phyloP scores from a whole-genome alignment of 2,329 filamentous ascomycete species.

The Claviceps quebecensis region DNA sequence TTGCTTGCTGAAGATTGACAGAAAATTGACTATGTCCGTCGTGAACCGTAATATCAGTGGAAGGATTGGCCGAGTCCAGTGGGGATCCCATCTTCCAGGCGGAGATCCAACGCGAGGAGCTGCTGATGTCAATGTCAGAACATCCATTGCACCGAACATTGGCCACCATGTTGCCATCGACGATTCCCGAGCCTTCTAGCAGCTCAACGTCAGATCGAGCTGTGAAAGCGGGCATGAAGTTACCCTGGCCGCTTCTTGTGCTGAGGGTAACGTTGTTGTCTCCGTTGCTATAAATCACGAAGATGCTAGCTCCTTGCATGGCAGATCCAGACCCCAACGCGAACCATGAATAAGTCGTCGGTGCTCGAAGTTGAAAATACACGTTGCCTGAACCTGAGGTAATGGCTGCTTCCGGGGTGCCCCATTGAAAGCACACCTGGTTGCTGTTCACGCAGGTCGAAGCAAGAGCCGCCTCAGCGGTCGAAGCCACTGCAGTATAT shows the following conservation, averaged over 20 bases:
- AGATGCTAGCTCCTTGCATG: conserved; percentile 47
- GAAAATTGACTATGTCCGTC: conserved; percentile 29
- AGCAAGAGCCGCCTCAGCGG: not conserved
- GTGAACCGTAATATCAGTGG: conserved; percentile 30
- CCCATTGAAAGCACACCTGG: conserved; percentile 39
- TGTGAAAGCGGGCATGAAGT: conserved; percentile 34
- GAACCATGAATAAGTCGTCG: conserved; percentile 40
- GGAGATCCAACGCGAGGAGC: conserved; percentile 34
- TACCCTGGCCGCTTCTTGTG: conserved; percentile 33
- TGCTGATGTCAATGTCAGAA: conserved; percentile 28
- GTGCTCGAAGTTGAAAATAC: conserved; percentile 40
- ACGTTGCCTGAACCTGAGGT: conserved; percentile 38
- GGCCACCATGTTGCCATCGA: conserved; percentile 38
- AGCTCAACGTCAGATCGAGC: conserved; percentile 33
- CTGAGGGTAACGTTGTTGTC: conserved; percentile 47
- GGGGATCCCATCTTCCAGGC: conserved; percentile 35
- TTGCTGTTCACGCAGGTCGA: not conserved
- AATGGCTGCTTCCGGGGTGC: conserved; percentile 35
- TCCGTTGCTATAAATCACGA: conserved; percentile 47
- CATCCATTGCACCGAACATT: conserved; percentile 45
- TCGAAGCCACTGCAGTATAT: not conserved
- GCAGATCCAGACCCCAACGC: conserved; percentile 39
- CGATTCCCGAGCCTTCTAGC: conserved; percentile 44
- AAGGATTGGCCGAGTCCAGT: conserved; percentile 27
- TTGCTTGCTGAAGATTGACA: conserved; percentile 35